A percentile compares a stretch with the other conserved stretches of the same genome.
Evolutionary conservation across 1,139 yeast species (phyloP).

Genomic region (Geotrichum citri-aurantii): DNA sequence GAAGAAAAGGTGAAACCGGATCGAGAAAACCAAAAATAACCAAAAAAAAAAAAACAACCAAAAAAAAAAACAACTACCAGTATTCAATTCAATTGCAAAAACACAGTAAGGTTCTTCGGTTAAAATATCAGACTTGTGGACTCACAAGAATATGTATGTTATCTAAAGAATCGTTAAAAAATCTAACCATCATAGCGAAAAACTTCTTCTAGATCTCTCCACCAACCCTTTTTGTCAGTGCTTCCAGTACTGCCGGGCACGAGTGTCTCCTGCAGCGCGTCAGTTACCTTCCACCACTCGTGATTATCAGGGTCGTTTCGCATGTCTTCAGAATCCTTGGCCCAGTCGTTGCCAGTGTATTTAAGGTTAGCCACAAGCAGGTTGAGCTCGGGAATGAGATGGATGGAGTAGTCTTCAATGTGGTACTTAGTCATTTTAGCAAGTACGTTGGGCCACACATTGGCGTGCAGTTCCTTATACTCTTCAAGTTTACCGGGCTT

Average conservation of each 20-base stretch:
- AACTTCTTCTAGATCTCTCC: slow-evolving; percentile 37
- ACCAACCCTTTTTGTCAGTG: slow-evolving; percentile 39
- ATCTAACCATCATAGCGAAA: slow-evolving; percentile 32
- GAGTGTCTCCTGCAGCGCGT: slow-evolving; percentile 37
- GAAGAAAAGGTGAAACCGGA: not conserved
- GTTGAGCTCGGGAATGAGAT: slow-evolving; percentile 33
- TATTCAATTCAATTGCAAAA: not conserved
- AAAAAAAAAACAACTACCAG: not conserved
- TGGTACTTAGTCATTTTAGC: slow-evolving; percentile 34
- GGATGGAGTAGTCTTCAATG: slow-evolving; percentile 40
- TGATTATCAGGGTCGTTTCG: slow-evolving; percentile 36
- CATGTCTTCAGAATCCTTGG: slow-evolving; percentile 33
- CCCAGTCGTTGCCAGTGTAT: slow-evolving; percentile 38
- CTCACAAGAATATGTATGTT: not conserved
- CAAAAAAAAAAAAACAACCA: not conserved
- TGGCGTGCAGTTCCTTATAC: slow-evolving; percentile 34
- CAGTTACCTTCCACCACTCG: slow-evolving; percentile 40
- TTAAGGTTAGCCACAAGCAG: slow-evolving; percentile 37
- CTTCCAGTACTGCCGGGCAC: slow-evolving; percentile 38
- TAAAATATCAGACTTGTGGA: not conserved
- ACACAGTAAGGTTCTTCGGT: not conserved
- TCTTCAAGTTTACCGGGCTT: slow-evolving; percentile 37
- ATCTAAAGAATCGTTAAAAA: not conserved
- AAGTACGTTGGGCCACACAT: slow-evolving; percentile 34
- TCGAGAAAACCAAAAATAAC: too few species aligned